A percentile compares a stretch with the other conserved stretches of the same genome.
Conservation (phyloP, 2,329 filamentous ascomycete genomes). For the Hypoxylon sp. region DNA sequence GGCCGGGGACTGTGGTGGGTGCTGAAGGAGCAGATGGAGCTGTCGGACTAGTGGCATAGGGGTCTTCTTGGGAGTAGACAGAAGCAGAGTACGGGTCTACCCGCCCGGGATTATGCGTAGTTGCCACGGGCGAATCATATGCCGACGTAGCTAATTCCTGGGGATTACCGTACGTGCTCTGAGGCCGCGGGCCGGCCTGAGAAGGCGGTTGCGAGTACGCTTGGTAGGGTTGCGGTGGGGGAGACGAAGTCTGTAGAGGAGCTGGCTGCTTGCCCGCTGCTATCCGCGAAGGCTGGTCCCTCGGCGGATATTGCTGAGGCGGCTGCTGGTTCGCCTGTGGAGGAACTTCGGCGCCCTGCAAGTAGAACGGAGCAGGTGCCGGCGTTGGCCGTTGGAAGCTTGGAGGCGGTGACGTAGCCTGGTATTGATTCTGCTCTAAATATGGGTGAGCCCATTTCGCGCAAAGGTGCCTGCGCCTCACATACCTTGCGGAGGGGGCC, state of each 20-base stretch:
- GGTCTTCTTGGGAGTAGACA: constrained; percentile 64
- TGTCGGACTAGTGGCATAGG: constrained; percentile 50
- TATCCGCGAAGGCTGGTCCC: constrained; percentile 65
- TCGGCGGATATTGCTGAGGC: constrained; percentile 62
- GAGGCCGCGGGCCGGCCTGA: constrained; percentile 66
- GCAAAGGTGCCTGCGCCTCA: constrained; percentile 35
- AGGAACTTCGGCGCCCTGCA: constrained; percentile 70
- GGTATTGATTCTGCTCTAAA: constrained; percentile 60
- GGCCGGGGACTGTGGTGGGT: constrained; percentile 38
- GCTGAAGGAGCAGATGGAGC: constrained; percentile 47
- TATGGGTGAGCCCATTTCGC: constrained; percentile 49
- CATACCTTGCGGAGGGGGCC: constrained; percentile 56
- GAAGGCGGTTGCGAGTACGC: constrained; percentile 62
- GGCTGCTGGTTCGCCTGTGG: constrained; percentile 51
- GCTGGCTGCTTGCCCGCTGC: constrained; percentile 63
- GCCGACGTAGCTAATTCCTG: constrained; percentile 84
- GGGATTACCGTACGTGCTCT: constrained; percentile 77
- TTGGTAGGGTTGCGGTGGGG: constrained; percentile 65
- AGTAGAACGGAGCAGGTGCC: constrained; percentile 73
- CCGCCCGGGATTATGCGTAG: constrained; percentile 61
- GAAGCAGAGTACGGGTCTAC: constrained; percentile 62
- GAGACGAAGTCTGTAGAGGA: constrained; percentile 65
- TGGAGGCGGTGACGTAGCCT: constrained; percentile 63
- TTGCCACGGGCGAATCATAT: constrained; percentile 78
- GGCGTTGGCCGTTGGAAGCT: constrained; percentile 68